Evolutionary conservation across 768 basidiomycete species (phyloP), one percentile per base, ranked within the genome.

Genomic region (Amanita phalloides): DNA sequence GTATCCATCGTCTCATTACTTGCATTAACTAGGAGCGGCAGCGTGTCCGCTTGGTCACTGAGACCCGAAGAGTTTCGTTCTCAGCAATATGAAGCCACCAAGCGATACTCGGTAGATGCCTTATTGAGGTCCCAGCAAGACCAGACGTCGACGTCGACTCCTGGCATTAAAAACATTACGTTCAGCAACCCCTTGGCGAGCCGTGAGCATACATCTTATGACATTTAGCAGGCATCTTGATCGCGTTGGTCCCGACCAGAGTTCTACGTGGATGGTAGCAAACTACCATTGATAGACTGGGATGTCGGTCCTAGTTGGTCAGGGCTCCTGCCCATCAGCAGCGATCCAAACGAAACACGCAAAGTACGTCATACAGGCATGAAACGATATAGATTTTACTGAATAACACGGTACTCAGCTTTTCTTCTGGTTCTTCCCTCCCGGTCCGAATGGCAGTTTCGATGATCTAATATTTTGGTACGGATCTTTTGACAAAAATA

Each of bases 401-500:
- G 10, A 10, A 32, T 32, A 10, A 32, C 10, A 32, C 30, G 10
- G 10, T 32, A 32, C 30, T 32, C 30, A 32, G 30, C 30, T 32
- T 32, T 32, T 32, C 30, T 32, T 32, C 10, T 32, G 30, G 30
- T 32, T 32, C 30, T 32, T 32, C 30, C 30, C 30, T 11, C 30
- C 30, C 30, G 30, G 30, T 11, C 30, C 30, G 30, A 30, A 46
- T 28, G 86, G 85, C 21, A 84, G 79, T 56, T 60, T 76, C 3
- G 83, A 88, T 58, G 84, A 88, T 61, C 59, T 89, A 43, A 81
- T 88, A 25, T 84, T 87, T 63, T 88, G 85, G 86, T 82, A 56
- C 17, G 37, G 13, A 46, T 36, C 21, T 51, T 54, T 48, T 37
- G 32, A 11, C 36, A 13, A 6, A 86, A 86, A 11, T 32, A 32